Evolutionary conservation across 805 yeast species (phyloP), one percentile per base, ranked within the genome.

Genomic region (Barnettozyma sp.): DNA sequence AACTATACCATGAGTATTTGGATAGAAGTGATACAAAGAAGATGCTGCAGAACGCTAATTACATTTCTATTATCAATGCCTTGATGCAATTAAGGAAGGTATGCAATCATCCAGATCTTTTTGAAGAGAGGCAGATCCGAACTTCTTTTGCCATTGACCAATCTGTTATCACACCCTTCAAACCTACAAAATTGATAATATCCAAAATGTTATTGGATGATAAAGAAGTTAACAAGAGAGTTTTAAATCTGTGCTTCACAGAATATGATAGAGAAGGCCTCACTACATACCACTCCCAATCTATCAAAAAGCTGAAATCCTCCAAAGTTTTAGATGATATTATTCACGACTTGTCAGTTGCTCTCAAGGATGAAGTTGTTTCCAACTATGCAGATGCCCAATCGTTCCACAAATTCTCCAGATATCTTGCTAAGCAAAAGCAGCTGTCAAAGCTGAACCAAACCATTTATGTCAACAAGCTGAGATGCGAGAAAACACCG

Each of bases 11-110:
- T 57, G 99, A 92, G 58, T 92, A 92, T 54, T 85, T 92, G 94
- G 82, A 96, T 2, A 69, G 98, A 44, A 95, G 98, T 7, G 90
- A 90, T 52, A 92, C 99, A 0, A 81, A 76, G 50, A 97, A 85
- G 44, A 92, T 97, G 4, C 67, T 92, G 42, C 90, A 90, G 1
- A 83, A 94, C 21, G 97, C 98, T 5, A 92, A 92, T 53, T 92
- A 88, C 52, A 66, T 92, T 58, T 85, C 96, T 12, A 92, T 92
- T 52, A 88, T 92, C 50, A 92, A 94, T 52, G 92, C 97, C 66
- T 70, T 92, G 62, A 92, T 92, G 99, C 99, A 92, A 58, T 65
- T 92, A 50, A 75, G 99, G 52, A 92, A 92, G 57, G 97, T 88
- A 20, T 87, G 97, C 63, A 88, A 88, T 51, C 97, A 88, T 58